Base-by-base conservation (phyloP, 352 stramenopile genomes). In the Globisporangium megalacanthum region DNA sequence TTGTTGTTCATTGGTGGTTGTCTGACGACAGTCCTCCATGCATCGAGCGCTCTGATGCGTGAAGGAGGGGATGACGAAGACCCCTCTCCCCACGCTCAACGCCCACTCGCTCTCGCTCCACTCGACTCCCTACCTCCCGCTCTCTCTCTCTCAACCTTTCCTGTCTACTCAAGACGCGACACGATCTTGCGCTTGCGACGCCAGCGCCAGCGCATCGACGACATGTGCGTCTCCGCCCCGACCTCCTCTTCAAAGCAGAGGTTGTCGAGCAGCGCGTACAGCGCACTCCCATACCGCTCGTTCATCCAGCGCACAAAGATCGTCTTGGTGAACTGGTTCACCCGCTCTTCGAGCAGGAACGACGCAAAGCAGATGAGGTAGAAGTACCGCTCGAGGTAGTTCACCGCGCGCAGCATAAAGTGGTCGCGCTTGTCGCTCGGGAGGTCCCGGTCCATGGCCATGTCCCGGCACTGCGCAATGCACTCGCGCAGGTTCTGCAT, bases 371-470 rank as follows among this genome's bases (percentile, higher is more conserved):
- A 94, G 45, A 96, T 74, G 22, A 96, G 75, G 60, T 96, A 94
- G 50, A 95, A 95, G 66, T 94, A 96, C 17, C 87, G 71, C 56
- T 94, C 83, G 9, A 95, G 70, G 66, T 96, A 96, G 61, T 96
- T 94, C 45, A 96, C 86, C 10, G 80, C 78, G 19, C 86, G 77
- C 33, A 85, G 65, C 83, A 94, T 92, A 66, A 88, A 91, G 56
- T 77, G 83, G 49, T 94, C 82, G 22, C 85, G 80, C 64, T 92
- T 92, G 29, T 70, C 36, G 36, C 58, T 79, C 13, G 74, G 62
- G 6, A 94, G 63, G 56, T 89, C 81, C 15, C 75, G 69, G 61
- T 94, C 84, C 44, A 87, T 75, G 0, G 84, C 82, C 25, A 92
- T 57, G 45, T 94, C 82, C 8, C 83, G 79, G 54, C 78, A 90